Evolutionary conservation across 2,329 filamentous ascomycete genomes (phyloP).

Genomic region (Monosporascus sp.): DNA sequence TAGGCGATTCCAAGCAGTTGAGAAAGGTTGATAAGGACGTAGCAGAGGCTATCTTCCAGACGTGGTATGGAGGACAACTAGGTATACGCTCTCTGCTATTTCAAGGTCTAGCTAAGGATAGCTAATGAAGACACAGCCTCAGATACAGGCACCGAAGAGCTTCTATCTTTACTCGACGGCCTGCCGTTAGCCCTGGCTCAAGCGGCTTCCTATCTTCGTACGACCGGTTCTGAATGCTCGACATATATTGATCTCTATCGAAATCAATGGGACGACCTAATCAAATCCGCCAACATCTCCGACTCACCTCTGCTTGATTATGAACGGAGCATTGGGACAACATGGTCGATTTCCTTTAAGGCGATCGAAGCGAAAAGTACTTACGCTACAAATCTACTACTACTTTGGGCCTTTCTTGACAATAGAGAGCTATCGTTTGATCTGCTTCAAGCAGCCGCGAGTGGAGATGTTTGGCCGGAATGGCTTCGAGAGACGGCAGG

Average conservation of each 20-base stretch:
- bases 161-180: constrained; percentile 33
- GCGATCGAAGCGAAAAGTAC: too few species aligned
- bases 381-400: too few species aligned
- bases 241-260: constrained; percentile 36
- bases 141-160: constrained; percentile 24
- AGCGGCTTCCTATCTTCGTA: constrained; percentile 37
- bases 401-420: too few species aligned
- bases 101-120: not conserved
- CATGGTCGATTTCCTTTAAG: too few species aligned
- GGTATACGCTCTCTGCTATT: not conserved
- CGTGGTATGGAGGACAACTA: too few species aligned
- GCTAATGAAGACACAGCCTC: not conserved
- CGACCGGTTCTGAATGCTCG: constrained; percentile 28
- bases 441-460: too few species aligned
- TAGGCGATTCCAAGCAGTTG: constrained; percentile 19
- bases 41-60: constrained; percentile 16
- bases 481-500: too few species aligned
- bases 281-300: too few species aligned
- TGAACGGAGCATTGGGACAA: too few species aligned
- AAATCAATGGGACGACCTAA: constrained; percentile 29
- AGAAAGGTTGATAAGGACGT: constrained; percentile 8
- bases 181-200: constrained; percentile 41
- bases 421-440: too few species aligned
- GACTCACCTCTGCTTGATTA: too few species aligned
- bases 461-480: too few species aligned